phyloP scores from a whole-genome alignment of 2,329 filamentous ascomycete species.

The Aspergillus caelatus region DNA sequence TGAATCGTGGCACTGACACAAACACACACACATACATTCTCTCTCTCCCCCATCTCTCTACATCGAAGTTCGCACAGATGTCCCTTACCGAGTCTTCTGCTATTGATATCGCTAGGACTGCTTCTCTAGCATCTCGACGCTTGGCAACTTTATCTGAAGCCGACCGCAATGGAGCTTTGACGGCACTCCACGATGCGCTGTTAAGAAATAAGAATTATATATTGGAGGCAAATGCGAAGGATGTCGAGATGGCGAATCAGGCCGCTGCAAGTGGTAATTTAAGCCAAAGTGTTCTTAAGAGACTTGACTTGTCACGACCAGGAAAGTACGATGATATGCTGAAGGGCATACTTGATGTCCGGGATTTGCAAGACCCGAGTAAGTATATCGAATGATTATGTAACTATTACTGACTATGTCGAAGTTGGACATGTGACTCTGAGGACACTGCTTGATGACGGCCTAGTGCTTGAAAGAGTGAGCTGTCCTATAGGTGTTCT shows the following conservation, averaged over 20 bases:
- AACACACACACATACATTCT: neutral
- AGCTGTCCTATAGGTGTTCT: conserved; percentile 97
- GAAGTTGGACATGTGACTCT: conserved; percentile 81
- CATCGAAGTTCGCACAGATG: conserved; percentile 56
- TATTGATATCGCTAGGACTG: conserved; percentile 72
- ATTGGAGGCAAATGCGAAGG: conserved; percentile 80
- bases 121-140: conserved; percentile 78
- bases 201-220: conserved; percentile 70
- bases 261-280: conserved; percentile 76
- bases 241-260: conserved; percentile 73
- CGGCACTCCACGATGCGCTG: conserved; percentile 79
- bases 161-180: conserved; percentile 82
- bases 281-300: conserved; percentile 80
- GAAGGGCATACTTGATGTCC: conserved; percentile 87
- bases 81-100: conserved; percentile 86
- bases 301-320: conserved; percentile 80
- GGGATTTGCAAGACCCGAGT: conserved; percentile 83
- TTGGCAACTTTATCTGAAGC: conserved; percentile 76
- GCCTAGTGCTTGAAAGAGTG: conserved; percentile 80
- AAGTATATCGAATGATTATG: conserved; percentile 38
- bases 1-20: neutral
- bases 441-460: conserved; percentile 83
- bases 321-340: conserved; percentile 99
- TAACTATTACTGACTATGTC: conserved; percentile 16
- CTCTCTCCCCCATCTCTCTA: too few relatives aligned